These are phyloP conservation scores for Aeminium ludgeri DNA, from an alignment of 495 filamentous ascomycete genomes.

Conservation along the genomic window DNA sequence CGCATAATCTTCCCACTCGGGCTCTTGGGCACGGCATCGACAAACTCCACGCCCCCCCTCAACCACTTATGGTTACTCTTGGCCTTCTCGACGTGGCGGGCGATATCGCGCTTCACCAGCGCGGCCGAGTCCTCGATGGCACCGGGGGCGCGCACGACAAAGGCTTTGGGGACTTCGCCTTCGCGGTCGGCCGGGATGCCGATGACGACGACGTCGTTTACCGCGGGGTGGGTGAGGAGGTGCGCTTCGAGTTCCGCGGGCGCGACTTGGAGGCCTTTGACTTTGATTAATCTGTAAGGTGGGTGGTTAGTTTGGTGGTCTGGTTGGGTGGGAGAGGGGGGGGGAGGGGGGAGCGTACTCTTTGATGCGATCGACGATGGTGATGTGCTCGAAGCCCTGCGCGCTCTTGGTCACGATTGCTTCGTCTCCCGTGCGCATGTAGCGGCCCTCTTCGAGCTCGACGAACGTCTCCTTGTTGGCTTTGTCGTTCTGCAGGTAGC, in stretches of 20 bases:
- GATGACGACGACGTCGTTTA: slow-evolving; percentile 74
- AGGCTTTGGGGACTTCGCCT: slow-evolving; percentile 78
- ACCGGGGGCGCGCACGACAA: slow-evolving; percentile 55
- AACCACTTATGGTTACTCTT: slow-evolving; percentile 85
- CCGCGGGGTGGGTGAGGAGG: slow-evolving; percentile 62
- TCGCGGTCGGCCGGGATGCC: slow-evolving; percentile 55
- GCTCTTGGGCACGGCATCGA: slow-evolving; percentile 66
- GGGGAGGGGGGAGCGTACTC: slow-evolving; percentile 29
- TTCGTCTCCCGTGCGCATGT: slow-evolving; percentile 78
- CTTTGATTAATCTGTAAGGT: slow-evolving; percentile 51
- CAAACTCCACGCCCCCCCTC: slow-evolving; percentile 67
- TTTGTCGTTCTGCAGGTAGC: slow-evolving; percentile 72
- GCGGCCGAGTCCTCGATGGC: slow-evolving; percentile 43
- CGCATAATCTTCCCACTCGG: slow-evolving; percentile 86
- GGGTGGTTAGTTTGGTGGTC: background rate
- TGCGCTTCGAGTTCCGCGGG: slow-evolving; percentile 85
- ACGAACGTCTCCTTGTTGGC: slow-evolving; percentile 66
- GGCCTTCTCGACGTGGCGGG: slow-evolving; percentile 62
- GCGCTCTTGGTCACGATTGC: slow-evolving; percentile 49
- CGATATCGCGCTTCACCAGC: slow-evolving; percentile 43
- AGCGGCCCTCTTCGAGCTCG: slow-evolving; percentile 47
- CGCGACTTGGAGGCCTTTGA: slow-evolving; percentile 85
- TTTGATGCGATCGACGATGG: slow-evolving; percentile 79
- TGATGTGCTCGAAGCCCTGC: slow-evolving; percentile 55
- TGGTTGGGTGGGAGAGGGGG: background rate